Evolutionary conservation across 306 rosid species (phyloP).

Genomic region (Astragalus glycyphyllos): DNA sequence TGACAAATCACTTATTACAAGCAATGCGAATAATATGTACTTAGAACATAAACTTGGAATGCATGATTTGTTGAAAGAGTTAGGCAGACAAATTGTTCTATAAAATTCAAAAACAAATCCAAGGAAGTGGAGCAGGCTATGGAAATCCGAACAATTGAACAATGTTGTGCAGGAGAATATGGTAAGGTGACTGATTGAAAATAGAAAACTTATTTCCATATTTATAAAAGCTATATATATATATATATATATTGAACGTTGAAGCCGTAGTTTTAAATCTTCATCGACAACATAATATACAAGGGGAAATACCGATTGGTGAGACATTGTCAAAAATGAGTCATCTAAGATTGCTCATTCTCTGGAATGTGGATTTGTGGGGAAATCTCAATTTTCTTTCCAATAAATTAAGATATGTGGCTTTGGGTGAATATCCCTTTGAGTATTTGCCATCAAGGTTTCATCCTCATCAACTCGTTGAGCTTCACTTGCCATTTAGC

Average conservation of each 20-base stretch:
- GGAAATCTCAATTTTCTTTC: neutral
- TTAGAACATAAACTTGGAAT: constrained; percentile 24
- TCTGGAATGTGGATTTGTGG: accelerated
- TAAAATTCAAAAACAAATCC: constrained; percentile 11
- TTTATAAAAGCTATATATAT: neutral
- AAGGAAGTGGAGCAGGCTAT: constrained; percentile 39
- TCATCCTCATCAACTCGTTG: constrained; percentile 15
- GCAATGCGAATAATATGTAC: accelerated
- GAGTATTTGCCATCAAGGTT: constrained; percentile 16
- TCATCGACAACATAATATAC: accelerated
- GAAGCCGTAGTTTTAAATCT: neutral
- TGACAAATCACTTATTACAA: constrained; percentile 38
- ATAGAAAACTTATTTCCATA: neutral
- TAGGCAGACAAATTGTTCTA: constrained; percentile 25
- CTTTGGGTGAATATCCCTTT: neutral
- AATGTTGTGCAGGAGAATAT: neutral
- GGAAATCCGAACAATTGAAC: constrained; percentile 20
- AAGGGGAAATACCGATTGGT: neutral
- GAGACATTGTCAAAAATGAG: constrained; percentile 30
- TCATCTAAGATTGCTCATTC: neutral
- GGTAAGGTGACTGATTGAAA: neutral
- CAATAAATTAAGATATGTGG: neutral
- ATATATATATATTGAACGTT: neutral
- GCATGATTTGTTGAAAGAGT: constrained; percentile 19
- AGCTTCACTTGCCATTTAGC: neutral